A percentile compares a stretch with the other conserved stretches of the same genome.
Evolutionary conservation across 306 rosid species (phyloP).

Genomic region (Casuarina glauca): DNA sequence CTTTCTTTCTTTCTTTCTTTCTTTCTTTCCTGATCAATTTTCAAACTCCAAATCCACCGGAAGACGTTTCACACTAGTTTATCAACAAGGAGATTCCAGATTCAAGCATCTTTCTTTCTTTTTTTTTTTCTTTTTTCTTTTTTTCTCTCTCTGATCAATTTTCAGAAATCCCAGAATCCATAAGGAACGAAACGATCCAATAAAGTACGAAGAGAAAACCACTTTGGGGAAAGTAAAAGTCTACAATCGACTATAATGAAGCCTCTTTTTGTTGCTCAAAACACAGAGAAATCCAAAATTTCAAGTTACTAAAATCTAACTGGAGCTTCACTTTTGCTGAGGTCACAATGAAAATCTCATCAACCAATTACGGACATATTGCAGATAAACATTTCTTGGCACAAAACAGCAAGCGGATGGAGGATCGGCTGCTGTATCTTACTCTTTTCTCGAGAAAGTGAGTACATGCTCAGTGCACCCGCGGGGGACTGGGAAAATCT

Average conservation of each 20-base stretch:
- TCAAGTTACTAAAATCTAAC: not conserved
- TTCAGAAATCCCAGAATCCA: no score
- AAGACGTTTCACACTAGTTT: no score
- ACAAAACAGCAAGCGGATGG: constrained; percentile 13
- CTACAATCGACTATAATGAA: not conserved
- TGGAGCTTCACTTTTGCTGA: not conserved
- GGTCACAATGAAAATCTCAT: not conserved
- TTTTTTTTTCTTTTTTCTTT: not conserved
- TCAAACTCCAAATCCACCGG: no score
- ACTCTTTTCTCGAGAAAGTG: constrained; percentile 35
- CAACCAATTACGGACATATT: not conserved
- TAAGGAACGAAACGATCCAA: not conserved
- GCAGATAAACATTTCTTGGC: constrained; percentile 2
- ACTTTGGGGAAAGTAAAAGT: not conserved
- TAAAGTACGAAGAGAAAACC: not conserved
- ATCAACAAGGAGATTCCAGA: not conserved
- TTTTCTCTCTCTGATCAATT: not conserved
- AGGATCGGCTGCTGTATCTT: constrained; percentile 1
- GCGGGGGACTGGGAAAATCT: constrained; percentile 6
- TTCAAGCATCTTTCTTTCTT: not conserved
- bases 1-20: no score
- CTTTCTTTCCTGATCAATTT: no score
- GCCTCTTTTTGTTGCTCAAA: not conserved
- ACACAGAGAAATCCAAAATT: not conserved
- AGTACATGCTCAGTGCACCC: constrained; percentile 15